Evolutionary conservation across 805 yeast species (phyloP), one percentile per base, ranked within the genome.

Genomic region (Candida mattraensis): DNA sequence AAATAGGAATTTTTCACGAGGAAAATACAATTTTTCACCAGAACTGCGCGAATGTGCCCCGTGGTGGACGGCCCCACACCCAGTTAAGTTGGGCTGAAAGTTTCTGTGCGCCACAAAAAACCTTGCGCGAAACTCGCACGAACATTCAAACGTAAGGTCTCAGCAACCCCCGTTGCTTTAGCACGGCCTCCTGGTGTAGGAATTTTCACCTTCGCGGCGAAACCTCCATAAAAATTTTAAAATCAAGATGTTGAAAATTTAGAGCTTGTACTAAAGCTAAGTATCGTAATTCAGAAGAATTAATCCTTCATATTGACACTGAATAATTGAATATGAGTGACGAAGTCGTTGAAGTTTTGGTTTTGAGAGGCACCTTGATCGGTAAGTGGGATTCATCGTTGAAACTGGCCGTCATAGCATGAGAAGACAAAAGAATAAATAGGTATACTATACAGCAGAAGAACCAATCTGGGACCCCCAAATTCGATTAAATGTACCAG

Each of bases 341-440:
- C 64, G 54, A 51, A 39, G 52, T 50, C 42, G 83, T 78, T 73
- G 97, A 89, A 86, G 95, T 89, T 82, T 81, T 91, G 78, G 96
- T 91, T 73, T 86, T 93, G 72, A 89, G 98, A 83, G 99, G 98
- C 72, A 87, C 98, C 82, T 84, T 93, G 70, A 97, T 91, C 78
- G 96, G 87, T 69, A 56, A 42, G 68, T 56, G 24, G 33, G 19
- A 30, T 22, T 24, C 14, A n/a, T 7, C 8, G 14, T 24, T n/a
- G 7, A 9, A 8, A 24, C 14, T 11, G n/a, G n/a, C n/a, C n/a
- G n/a, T n/a, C n/a, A n/a, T n/a, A n/a, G n/a, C n/a, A n/a, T n/a
- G n/a, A n/a, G n/a, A n/a, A n/a, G n/a, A n/a, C n/a, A n/a, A n/a
- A 24, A 24, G 14, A 11, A 13, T 7, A 16, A 16, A 19, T 28